Percentiles rank a stretch among this genome's conserved stretches.
phyloP scores from a whole-genome alignment of 1,284 basidiomycete genomes.

The Pholiota adiposa region DNA sequence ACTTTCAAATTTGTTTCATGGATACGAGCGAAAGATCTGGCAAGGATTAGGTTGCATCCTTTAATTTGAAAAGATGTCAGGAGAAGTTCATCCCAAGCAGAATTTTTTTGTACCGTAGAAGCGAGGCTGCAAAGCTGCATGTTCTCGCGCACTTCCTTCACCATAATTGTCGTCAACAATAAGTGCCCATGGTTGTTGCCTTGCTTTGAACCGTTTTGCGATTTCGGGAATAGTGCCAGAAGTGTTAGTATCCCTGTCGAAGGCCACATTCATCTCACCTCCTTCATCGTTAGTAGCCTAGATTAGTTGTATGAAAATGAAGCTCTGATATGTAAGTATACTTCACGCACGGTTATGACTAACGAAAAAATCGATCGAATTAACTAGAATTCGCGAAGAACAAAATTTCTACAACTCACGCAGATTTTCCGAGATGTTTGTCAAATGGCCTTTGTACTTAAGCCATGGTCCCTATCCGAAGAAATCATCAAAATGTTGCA shows the following conservation, averaged over 20 bases:
- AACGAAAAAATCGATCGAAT: slow-evolving; percentile 1
- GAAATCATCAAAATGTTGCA: neutral
- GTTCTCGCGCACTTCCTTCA: slow-evolving; percentile 97
- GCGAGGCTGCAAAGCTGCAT: slow-evolving; percentile 95
- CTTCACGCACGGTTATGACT: slow-evolving; percentile 47
- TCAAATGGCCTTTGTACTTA: slow-evolving; percentile 97
- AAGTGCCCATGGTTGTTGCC: slow-evolving; percentile 89
- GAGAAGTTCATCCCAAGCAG: neutral
- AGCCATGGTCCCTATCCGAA: slow-evolving; percentile 86
- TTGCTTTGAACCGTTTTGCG: slow-evolving; percentile 85
- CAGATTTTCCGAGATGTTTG: slow-evolving; percentile 96
- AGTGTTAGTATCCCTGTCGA: slow-evolving; percentile 70
- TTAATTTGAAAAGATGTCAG: neutral
- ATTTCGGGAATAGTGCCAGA: slow-evolving; percentile 87
- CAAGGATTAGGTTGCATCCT: slow-evolving; percentile 86
- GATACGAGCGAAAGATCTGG: slow-evolving; percentile 96
- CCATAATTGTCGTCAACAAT: slow-evolving; percentile 98
- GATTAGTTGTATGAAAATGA: slow-evolving; percentile 5
- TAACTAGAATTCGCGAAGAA: neutral
- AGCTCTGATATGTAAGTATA: neutral
- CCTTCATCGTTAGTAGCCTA: slow-evolving; percentile 92
- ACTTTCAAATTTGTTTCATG: slow-evolving; percentile 98
- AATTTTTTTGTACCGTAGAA: slow-evolving; percentile 74
- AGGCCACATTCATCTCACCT: slow-evolving; percentile 88
- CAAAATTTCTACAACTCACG: slow-evolving; percentile 49